These are phyloP conservation scores for Leptographium radiaticola DNA, from an alignment of 2,329 filamentous ascomycete genomes.

Conservation along the genomic window DNA sequence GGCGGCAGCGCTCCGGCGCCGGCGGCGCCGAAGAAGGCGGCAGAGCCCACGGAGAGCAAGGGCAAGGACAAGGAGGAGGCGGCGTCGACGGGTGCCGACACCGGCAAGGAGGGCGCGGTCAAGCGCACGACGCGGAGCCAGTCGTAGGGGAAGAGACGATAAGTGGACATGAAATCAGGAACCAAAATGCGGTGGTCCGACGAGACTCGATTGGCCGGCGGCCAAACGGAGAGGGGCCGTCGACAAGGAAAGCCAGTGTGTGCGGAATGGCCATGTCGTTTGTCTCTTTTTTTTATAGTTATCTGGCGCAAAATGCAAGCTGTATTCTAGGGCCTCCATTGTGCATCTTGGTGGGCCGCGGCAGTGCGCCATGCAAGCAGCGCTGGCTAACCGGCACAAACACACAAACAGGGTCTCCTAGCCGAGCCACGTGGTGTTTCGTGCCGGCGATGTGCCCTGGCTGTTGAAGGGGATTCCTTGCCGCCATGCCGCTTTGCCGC, in stretches of 20 bases:
- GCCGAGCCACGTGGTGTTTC: neutral
- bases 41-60: constrained; percentile 46
- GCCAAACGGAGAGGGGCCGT: neutral
- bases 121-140: constrained; percentile 45
- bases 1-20: constrained; percentile 53
- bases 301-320: neutral
- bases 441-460: neutral
- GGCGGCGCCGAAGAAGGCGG: constrained; percentile 59
- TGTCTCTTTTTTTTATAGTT: neutral
- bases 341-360: neutral
- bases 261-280: neutral
- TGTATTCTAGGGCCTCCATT: constrained; percentile 1
- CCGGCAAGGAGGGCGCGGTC: constrained; percentile 53
- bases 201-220: neutral
- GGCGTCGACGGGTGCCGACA: constrained; percentile 49
- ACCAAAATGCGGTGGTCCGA: neutral
- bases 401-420: neutral
- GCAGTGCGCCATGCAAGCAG: neutral
- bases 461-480: too few relatives aligned
- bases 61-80: constrained; percentile 57
- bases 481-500: too few relatives aligned
- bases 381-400: too few relatives aligned
- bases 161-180: neutral
- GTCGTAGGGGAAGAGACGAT: constrained; percentile 23
- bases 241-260: neutral